Base-by-base conservation (phyloP, 2,329 filamentous ascomycete genomes). In the Trichoderma arundinaceum region DNA sequence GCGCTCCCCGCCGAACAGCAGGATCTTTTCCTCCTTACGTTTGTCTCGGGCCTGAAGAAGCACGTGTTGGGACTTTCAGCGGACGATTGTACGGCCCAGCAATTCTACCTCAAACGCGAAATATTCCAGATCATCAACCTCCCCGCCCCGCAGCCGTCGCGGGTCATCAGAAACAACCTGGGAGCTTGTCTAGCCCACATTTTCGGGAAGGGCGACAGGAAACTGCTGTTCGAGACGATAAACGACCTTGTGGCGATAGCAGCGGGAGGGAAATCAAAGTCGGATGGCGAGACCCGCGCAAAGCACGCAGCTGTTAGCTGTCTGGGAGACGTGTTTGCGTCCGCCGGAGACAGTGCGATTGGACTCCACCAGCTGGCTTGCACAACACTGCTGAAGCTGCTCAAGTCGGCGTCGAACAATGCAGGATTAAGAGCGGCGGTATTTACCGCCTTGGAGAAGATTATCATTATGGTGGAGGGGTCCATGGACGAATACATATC, bases 291-390 rank as follows among this genome's bases (percentile, higher is more conserved):
- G 72, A 77, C 90, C 59, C 88, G 89, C 73, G 86, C 88, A 3
- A 96, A 92, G 77, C 94, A 97, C 84, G 93, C 93, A 6, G 94
- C 94, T 22, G 90, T 92, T 44, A 87, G 90, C 75, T 96, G 92
- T 74, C 77, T 99, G 71, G 95, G 95, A 38, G 90, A 95, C 74
- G 87, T 98, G 39, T 98, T 94, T 77, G 91, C 90, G 66, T 88
- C 91, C n/a, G 94, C 94, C 2, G 95, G 95, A 62, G 95, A 98
- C 77, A 97, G 94, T 77, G 92, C 92, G 56, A 92, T 96, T 76
- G 89, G 90, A 69, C 81, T 97, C 67, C 92, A 95, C 68, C 88
- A 89, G 64, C 79, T 96, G 67, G 87, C 89, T 15, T 92, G 89
- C 71, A 84, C 87, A 10, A 86, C 88, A 5, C 79, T 96, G 59